Percentiles rank a stretch among this genome's conserved stretches.
Conservation (phyloP, 164 flowering plant species). For the Umbellularia californica region DNA sequence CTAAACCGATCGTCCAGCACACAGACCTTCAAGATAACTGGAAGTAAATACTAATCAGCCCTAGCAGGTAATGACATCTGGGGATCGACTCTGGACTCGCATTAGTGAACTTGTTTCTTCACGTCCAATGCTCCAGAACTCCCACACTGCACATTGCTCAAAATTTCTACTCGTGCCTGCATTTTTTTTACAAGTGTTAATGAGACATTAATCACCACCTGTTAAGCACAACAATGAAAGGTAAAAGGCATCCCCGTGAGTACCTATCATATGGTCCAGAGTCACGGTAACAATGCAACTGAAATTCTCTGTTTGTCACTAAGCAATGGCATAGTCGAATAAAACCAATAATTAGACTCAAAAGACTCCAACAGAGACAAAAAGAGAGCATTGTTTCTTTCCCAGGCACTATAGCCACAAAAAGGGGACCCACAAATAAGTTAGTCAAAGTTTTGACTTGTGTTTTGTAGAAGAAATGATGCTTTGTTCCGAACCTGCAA, state of each 20-base stretch:
- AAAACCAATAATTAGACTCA: too few relatives aligned
- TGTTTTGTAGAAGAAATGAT: slow-evolving; percentile 65
- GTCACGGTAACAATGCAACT: background rate
- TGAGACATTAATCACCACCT: background rate
- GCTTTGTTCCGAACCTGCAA: slow-evolving; percentile 82
- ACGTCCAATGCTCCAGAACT: background rate
- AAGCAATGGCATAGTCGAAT: too few relatives aligned
- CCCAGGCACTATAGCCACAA: too few relatives aligned
- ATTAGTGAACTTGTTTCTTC: background rate
- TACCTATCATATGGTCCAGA: too few relatives aligned
- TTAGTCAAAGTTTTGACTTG: slow-evolving; percentile 7
- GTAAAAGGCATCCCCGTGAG: too few relatives aligned
- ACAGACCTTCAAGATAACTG: too few relatives aligned
- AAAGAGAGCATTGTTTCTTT: too few relatives aligned
- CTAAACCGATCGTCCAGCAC: too few relatives aligned
- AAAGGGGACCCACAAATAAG: too few relatives aligned
- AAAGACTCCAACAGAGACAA: too few relatives aligned
- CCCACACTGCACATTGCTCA: background rate
- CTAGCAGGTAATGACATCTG: background rate
- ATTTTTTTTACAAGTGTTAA: background rate
- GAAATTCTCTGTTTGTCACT: background rate
- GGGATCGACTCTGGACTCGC: background rate
- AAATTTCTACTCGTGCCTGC: background rate
- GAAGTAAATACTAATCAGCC: too few relatives aligned
- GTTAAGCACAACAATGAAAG: background rate